Conservation (phyloP, 1,284 basidiomycete genomes). For the Mycena citricolor region DNA sequence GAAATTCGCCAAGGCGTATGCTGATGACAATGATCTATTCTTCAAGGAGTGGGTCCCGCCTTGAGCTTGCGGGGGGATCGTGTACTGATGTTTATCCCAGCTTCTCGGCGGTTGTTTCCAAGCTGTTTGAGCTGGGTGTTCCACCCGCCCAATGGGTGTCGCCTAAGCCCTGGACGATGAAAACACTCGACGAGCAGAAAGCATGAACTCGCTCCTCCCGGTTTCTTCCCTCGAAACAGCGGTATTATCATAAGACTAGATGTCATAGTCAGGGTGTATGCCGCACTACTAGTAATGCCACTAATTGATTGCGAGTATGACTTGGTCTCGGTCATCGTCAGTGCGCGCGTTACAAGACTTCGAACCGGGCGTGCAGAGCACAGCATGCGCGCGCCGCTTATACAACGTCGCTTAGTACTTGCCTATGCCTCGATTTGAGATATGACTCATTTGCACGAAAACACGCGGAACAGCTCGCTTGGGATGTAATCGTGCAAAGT, state of each 20-base stretch:
- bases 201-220: no score
- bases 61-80: conserved; percentile 1
- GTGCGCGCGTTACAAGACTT: conserved; percentile 42
- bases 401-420: no score
- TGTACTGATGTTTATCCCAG: conserved; percentile 37
- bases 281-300: no score
- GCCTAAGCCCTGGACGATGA: conserved; percentile 72
- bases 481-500: no score
- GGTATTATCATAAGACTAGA: no score
- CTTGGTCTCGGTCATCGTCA: conserved; percentile 30
- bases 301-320: no score
- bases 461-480: no score
- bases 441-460: no score
- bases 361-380: conserved; percentile 70
- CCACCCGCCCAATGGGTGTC: conserved; percentile 75
- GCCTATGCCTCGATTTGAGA: no score
- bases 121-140: conserved; percentile 88
- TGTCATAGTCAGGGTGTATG: no score
- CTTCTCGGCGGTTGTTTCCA: conserved; percentile 76
- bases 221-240: no score
- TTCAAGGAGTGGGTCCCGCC: conserved; percentile 77
- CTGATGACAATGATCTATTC: conserved; percentile 79
- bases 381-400: conserved; percentile 82
- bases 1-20: conserved; percentile 82
- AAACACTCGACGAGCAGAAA: conserved; percentile 60